These are phyloP conservation scores for Nicotiana tabacum DNA, from an alignment of 257 asterid species.

Conservation along the genomic window DNA sequence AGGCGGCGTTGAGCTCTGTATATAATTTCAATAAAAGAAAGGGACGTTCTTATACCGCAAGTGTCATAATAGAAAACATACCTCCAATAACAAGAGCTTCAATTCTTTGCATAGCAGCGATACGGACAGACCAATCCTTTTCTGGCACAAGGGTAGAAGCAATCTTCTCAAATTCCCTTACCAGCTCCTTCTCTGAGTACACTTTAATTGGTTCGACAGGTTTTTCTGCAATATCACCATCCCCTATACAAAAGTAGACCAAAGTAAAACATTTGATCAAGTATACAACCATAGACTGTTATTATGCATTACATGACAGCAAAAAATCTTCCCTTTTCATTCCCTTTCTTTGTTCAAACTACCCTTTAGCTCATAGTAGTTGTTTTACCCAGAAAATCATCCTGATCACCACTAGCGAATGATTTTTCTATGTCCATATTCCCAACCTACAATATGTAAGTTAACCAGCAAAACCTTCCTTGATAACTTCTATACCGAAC, in stretches of 20 bases:
- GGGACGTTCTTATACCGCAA: slow-evolving; percentile 4
- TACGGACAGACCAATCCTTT: slow-evolving; percentile 96
- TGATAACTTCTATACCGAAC: background rate
- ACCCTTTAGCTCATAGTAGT: background rate
- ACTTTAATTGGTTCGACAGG: slow-evolving; percentile 93
- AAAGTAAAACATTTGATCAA: slow-evolving; percentile 8
- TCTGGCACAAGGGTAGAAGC: slow-evolving; percentile 89
- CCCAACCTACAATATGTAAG: background rate
- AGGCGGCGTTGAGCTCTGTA: background rate
- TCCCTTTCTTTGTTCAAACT: background rate
- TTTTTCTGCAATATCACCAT: slow-evolving; percentile 82
- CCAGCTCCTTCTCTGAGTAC: slow-evolving; percentile 91
- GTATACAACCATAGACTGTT: background rate
- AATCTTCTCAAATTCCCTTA: slow-evolving; percentile 93
- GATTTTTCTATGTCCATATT: background rate
- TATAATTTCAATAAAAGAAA: background rate
- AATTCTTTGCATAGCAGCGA: slow-evolving; percentile 93
- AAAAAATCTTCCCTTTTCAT: background rate
- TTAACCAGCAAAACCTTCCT: background rate
- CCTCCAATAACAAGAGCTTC: slow-evolving; percentile 98
- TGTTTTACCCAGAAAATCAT: background rate
- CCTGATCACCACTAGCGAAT: background rate
- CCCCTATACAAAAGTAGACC: slow-evolving; percentile 46
- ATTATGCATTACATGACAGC: background rate
- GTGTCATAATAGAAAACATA: slow-evolving; percentile 28